These are phyloP conservation scores for Macrophomina pseudophaseolina DNA, from an alignment of 2,329 filamentous ascomycete species.

Conservation along the genomic window DNA sequence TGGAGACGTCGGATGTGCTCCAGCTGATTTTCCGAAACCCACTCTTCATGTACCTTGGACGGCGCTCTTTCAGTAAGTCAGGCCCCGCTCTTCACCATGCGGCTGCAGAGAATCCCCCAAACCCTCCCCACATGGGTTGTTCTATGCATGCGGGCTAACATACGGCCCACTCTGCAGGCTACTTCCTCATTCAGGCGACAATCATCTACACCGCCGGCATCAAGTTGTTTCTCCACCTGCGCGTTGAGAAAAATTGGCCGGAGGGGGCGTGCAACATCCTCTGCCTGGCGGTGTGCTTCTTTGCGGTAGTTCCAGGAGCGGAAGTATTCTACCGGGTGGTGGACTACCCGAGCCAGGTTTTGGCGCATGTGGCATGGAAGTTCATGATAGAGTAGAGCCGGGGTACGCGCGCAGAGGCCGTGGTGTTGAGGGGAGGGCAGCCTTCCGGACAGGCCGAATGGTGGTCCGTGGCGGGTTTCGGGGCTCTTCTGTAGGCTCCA, in stretches of 20 bases:
- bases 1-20: slow-evolving; percentile 47
- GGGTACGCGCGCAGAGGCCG: background rate
- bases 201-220: slow-evolving; percentile 51
- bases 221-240: slow-evolving; percentile 50
- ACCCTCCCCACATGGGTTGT: background rate
- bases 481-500: background rate
- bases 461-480: background rate
- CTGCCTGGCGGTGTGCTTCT: slow-evolving; percentile 31
- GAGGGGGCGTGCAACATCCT: slow-evolving; percentile 30
- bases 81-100: background rate
- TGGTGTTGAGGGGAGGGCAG: slow-evolving; percentile 13
- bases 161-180: slow-evolving; percentile 36
- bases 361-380: slow-evolving; percentile 26
- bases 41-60: slow-evolving; percentile 47
- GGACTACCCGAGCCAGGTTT: slow-evolving; percentile 33
- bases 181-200: slow-evolving; percentile 49
- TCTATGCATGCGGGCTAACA: slow-evolving; percentile 14
- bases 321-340: slow-evolving; percentile 40
- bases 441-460: background rate
- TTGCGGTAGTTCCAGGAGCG: slow-evolving; percentile 34
- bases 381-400: slow-evolving; percentile 24
- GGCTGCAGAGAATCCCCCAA: slow-evolving; percentile 3
- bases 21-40: slow-evolving; percentile 44
- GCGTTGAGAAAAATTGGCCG: slow-evolving; percentile 28
- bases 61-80: slow-evolving; percentile 52